A percentile compares a stretch with the other conserved stretches of the same genome.
Evolutionary conservation across 2,329 filamentous ascomycete species (phyloP).

Genomic region (Amphichorda felina): DNA sequence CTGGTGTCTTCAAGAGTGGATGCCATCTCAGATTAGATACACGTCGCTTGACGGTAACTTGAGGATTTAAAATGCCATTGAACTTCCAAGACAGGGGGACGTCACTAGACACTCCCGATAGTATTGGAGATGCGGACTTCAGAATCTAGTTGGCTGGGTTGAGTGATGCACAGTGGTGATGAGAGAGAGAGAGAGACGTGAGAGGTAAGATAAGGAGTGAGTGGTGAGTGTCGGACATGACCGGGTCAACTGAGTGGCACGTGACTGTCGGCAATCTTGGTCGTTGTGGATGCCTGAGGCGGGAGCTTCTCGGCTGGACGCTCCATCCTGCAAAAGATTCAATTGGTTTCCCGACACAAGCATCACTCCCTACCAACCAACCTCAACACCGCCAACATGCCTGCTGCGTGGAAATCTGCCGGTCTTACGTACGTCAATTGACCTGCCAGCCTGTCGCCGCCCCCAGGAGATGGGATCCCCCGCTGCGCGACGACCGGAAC

Average conservation of each 20-base stretch:
- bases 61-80: too few species aligned
- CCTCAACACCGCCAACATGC: conserved; percentile 58
- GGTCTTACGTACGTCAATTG: conserved; percentile 73
- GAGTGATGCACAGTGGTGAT: too few species aligned
- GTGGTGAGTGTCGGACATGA: too few species aligned
- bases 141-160: too few species aligned
- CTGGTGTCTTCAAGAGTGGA: too few species aligned
- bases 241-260: neutral
- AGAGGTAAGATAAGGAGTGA: too few species aligned
- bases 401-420: conserved; percentile 96
- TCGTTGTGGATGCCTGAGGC: conserved; percentile 1
- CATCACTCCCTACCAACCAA: conserved; percentile 5
- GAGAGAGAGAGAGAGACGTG: too few species aligned
- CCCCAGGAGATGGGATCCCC: neutral
- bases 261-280: conserved; percentile 2
- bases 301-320: neutral
- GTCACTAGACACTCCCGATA: too few species aligned
- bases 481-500: conserved; percentile 1
- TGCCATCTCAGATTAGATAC: too few species aligned
- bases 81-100: too few species aligned
- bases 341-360: conserved; percentile 18
- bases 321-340: conserved; percentile 16
- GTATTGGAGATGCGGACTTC: too few species aligned
- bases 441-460: conserved; percentile 2
- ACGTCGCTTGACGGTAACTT: too few species aligned